Base-by-base conservation (phyloP, 2,329 filamentous ascomycete species). In the Penicillium crustosum region DNA sequence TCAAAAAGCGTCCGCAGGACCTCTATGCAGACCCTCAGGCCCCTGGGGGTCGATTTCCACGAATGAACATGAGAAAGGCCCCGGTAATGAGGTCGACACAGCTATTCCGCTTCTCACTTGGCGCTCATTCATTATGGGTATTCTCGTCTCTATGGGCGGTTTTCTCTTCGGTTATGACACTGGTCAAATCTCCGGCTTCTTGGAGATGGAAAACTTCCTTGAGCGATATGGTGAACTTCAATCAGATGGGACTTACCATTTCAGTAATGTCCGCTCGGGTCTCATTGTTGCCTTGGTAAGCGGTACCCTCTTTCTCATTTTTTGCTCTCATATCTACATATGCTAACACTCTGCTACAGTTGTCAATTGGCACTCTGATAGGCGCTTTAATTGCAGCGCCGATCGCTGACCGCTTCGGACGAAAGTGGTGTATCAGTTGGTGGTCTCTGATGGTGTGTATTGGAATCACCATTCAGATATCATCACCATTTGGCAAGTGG, bases 131-230 rank as follows among this genome's bases (percentile, higher is more conserved):
- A 64, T 73, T 9, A 71, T 74, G 51, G 68, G 71, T 7, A 63
- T 72, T 38, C 72, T 78, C n/a, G 72, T 78, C 29, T 79, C 77
- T 1, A 78, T 79, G 74, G 77, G 77, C n/a, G 77, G 77, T 1
- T 74, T 78, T 50, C 70, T 76, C 7, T 77, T 76, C 47, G 75
- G 75, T 7, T 77, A 76, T 45, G 74, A 78, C 53, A 77, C 77
- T 6, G 75, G 77, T 61, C 76, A 79, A 56, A 79, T 79, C 41
- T 77, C 74, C 0, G 76, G 77, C 2, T 75, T 79, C 53, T 63
- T 79, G 13, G 73, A 71, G 27, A 79, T 78, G 76, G 15, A 67
- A 0, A 62, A 79, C 59, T 79, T 78, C 60, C 60, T 75, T 27
- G 25, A 66, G 27, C 70, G 75, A 0, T 79, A 72, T 60, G 77